Conservation (phyloP, 306 rosid genomes). For the Ceratonia siliqua region DNA sequence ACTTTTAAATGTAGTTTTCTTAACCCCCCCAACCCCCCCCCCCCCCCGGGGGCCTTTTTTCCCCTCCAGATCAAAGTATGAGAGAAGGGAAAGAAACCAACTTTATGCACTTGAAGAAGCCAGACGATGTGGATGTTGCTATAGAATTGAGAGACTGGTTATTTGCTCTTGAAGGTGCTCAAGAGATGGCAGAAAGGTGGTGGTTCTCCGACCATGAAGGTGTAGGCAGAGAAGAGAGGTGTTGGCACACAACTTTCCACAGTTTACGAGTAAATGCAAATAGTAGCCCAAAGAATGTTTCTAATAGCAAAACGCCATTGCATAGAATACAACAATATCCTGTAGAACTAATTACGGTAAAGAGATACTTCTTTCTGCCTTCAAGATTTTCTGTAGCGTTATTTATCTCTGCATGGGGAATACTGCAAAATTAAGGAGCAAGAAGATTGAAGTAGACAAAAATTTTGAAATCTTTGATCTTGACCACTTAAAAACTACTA, state of each 20-base stretch:
- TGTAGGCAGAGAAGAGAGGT: slow-evolving; percentile 72
- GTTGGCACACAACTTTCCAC: slow-evolving; percentile 88
- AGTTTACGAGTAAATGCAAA: slow-evolving; percentile 62
- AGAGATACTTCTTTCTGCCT: slow-evolving; percentile 30
- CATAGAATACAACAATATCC: slow-evolving; percentile 51
- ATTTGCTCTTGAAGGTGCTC: slow-evolving; percentile 89
- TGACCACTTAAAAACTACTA: not conserved
- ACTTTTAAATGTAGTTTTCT: slow-evolving; percentile 1
- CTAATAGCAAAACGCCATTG: slow-evolving; percentile 45
- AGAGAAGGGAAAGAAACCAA: slow-evolving; percentile 54
- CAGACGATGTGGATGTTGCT: slow-evolving; percentile 70
- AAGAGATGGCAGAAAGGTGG: slow-evolving; percentile 71
- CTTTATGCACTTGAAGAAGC: slow-evolving; percentile 60
- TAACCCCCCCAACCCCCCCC: no score
- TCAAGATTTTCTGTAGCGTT: slow-evolving; percentile 6
- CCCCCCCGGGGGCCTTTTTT: no score
- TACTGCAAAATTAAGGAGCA: not conserved
- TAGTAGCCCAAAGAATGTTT: slow-evolving; percentile 53
- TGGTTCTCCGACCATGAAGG: slow-evolving; percentile 58
- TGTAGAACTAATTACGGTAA: slow-evolving; percentile 71
- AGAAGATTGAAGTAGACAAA: not conserved
- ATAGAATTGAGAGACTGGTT: slow-evolving; percentile 84
- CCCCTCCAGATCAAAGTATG: slow-evolving; percentile 46
- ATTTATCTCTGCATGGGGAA: not conserved
- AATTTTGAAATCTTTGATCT: not conserved